phyloP scores from a whole-genome alignment of 108 stramenopile genomes.

The Cylindrotheca closterium region DNA sequence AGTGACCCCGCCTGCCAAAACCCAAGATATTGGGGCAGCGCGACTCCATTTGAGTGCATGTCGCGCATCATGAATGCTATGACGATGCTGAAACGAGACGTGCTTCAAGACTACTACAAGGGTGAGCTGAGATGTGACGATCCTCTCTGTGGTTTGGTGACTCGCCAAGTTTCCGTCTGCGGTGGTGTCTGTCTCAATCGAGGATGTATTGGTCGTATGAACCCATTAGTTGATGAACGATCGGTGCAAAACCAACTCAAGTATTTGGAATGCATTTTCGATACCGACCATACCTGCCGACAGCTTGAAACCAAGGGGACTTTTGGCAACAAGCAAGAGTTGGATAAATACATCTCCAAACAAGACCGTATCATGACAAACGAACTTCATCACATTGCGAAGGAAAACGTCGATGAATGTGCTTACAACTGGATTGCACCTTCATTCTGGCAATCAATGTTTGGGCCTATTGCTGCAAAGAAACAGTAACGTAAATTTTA shows the following conservation, averaged over 20 bases:
- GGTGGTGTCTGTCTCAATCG: slow-evolving; percentile 69
- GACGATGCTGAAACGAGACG: slow-evolving; percentile 30
- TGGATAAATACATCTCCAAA: slow-evolving; percentile 44
- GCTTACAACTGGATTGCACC: slow-evolving; percentile 77
- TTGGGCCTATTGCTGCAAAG: slow-evolving; percentile 37
- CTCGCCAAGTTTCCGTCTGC: slow-evolving; percentile 76
- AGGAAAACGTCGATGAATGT: slow-evolving; percentile 27
- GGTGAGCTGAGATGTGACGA: slow-evolving; percentile 76
- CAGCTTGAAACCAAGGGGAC: slow-evolving; percentile 37
- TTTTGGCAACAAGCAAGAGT: slow-evolving; percentile 38
- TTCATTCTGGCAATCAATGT: slow-evolving; percentile 61
- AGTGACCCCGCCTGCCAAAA: slow-evolving; percentile 51
- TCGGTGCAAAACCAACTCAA: slow-evolving; percentile 77
- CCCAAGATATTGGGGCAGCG: slow-evolving; percentile 70
- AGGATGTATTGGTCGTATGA: slow-evolving; percentile 77
- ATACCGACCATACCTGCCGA: slow-evolving; percentile 60
- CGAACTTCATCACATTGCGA: slow-evolving; percentile 33
- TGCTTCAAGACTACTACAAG: slow-evolving; percentile 62
- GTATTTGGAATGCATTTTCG: slow-evolving; percentile 81
- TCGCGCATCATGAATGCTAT: slow-evolving; percentile 59
- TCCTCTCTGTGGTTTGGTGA: slow-evolving; percentile 74
- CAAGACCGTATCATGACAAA: slow-evolving; percentile 45
- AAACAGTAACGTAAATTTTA: slow-evolving; percentile 9
- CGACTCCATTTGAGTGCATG: slow-evolving; percentile 49
- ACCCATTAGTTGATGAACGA: slow-evolving; percentile 43